These are phyloP conservation scores for Picocystis salinarum DNA, from an alignment of 139 green algal genomes.

Conservation along the genomic window DNA sequence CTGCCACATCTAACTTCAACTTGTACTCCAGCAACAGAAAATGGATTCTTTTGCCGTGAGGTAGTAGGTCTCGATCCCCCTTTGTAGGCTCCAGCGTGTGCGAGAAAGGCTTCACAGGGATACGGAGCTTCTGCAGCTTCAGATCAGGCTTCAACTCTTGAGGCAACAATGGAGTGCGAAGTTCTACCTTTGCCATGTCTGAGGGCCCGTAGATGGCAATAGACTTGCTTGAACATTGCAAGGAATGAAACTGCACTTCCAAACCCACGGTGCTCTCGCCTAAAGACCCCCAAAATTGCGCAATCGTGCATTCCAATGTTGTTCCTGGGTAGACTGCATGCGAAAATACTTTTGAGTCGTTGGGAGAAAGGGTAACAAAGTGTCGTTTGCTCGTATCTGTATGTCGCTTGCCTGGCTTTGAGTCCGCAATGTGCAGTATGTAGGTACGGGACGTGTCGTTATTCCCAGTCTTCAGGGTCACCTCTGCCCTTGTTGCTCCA, in stretches of 20 bases:
- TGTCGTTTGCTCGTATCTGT: conserved; percentile 29
- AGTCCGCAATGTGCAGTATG: conserved; percentile 10
- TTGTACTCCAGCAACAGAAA: conserved; percentile 63
- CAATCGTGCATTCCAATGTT: conserved; percentile 63
- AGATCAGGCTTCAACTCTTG: conserved; percentile 10
- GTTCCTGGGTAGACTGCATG: conserved; percentile 24
- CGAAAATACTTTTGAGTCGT: conserved; percentile 15
- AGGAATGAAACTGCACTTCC: conserved; percentile 46
- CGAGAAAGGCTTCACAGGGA: conserved; percentile 8
- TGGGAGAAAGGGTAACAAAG: conserved; percentile 15
- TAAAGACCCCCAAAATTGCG: conserved; percentile 54
- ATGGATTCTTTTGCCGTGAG: conserved; percentile 36
- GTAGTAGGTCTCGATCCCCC: conserved; percentile 43
- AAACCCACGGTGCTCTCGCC: conserved; percentile 18
- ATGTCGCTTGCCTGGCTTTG: conserved; percentile 20
- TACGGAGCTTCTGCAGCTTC: not conserved
- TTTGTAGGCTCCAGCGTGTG: too few species aligned
- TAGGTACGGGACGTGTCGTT: conserved; percentile 10
- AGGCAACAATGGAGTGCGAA: not conserved
- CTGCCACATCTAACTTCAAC: conserved; percentile 43
- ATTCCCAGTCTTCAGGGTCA: conserved; percentile 21
- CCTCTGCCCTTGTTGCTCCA: conserved; percentile 62
- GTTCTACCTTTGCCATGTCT: too few species aligned
- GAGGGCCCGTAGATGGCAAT: not conserved
- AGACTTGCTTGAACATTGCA: conserved; percentile 14